Base-by-base conservation (phyloP, 331 rosid species). In the Cucumis variabilis region DNA sequence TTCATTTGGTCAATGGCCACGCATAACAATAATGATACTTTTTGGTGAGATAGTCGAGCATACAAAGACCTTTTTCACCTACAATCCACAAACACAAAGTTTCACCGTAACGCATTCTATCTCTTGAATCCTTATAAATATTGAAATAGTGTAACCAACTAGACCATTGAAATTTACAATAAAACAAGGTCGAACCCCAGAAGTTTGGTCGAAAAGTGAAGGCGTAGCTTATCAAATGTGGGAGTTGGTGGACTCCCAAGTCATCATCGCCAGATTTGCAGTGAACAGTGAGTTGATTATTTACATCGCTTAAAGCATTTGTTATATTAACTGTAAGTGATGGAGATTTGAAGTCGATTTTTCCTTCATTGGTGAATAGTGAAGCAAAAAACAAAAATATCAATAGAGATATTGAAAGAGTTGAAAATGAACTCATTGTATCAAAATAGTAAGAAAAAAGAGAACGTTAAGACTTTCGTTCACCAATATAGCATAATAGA, bases 241-340 rank as follows among this genome's bases (percentile, higher is more conserved):
- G 6, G 16, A 87, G 41, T 0, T 27, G 11, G 19, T 87, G 88
- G 13, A 65, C 5, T 5, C 88, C 44, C 5, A 87, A 23, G 69
- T 87, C 88, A 4, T 87, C 84, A 62, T 87, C 79, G 5, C 27
- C 14, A 0, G 88, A 87, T 78, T 66, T 46, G 41, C 85, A 87
- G 15, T 87, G 88, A 10, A 87, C 16, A 4, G 11, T 65, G 44
- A 87, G 19, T 6, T 8, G 44, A 44, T 53, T 7, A 2, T 63
- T 48, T 48, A 9, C 10, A 15, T 13, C 11, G 1, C 20, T 12
- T 27, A 73, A 0, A 27, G 1, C 37, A 74, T 86, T 86, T 9
- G 58, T 33, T 20, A 86, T 41, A 3, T 24, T 44, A 1, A 76
- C 46, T 0, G 85, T 33, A 37, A 73, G 0, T 10, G 24, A 9